Conservation (phyloP, 2,329 filamentous ascomycete species). For the Neofusicoccum laricinum region DNA sequence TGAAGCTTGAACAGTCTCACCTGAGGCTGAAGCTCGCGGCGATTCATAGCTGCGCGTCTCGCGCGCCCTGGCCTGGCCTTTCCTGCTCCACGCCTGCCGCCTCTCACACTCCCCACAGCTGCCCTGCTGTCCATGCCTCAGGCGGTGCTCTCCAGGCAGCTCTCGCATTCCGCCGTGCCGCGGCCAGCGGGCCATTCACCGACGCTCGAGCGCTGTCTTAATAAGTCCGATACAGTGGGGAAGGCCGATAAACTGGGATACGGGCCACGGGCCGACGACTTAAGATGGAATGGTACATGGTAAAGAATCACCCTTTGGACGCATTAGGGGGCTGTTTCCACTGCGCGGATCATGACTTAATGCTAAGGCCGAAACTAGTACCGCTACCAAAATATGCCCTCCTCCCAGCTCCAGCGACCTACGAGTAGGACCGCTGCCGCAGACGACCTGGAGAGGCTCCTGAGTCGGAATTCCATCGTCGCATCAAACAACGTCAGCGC, state of each 20-base stretch:
- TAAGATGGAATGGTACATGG: conserved; percentile 18
- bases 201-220: conserved; percentile 15
- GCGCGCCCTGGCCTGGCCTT: background rate
- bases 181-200: conserved; percentile 12
- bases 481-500: conserved; percentile 14
- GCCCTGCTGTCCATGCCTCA: conserved; percentile 12
- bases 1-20: conserved; percentile 7
- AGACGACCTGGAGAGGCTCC: conserved; percentile 12
- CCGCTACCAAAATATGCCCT: conserved; percentile 17
- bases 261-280: conserved; percentile 15
- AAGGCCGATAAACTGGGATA: conserved; percentile 11
- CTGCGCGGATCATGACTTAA: conserved; percentile 10
- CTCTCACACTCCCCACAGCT: background rate
- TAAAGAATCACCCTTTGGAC: conserved; percentile 14
- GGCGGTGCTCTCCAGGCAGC: background rate
- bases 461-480: conserved; percentile 15
- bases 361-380: conserved; percentile 18
- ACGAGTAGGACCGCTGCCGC: conserved; percentile 1
- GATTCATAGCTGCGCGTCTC: conserved; percentile 1
- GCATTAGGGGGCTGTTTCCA: conserved; percentile 15
- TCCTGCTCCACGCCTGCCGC: background rate
- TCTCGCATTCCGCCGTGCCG: conserved; percentile 5
- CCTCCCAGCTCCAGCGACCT: conserved; percentile 12
- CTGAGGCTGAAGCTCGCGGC: conserved; percentile 6
- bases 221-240: conserved; percentile 17